Evolutionary conservation across 768 basidiomycete genomes (phyloP).

Genomic region (Jaapia argillacea): DNA sequence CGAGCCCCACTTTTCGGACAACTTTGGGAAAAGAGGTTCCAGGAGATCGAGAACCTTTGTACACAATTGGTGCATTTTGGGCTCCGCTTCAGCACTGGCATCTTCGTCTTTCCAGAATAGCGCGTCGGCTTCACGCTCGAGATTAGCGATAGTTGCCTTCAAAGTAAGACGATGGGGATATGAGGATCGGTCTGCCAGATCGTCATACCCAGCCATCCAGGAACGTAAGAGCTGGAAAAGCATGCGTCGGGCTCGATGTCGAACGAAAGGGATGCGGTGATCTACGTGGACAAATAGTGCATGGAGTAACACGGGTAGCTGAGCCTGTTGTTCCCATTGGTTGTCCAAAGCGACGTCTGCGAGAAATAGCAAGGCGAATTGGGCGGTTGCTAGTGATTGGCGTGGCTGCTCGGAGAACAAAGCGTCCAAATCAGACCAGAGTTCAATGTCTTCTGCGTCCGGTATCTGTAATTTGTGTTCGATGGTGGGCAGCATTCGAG

Average conservation of each 20-base stretch:
- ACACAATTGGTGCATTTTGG: slow-evolving; percentile 63
- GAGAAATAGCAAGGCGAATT: slow-evolving; percentile 82
- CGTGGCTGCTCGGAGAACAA: slow-evolving; percentile 66
- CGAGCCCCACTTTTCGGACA: slow-evolving; percentile 71
- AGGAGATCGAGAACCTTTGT: slow-evolving; percentile 57
- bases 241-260: slow-evolving; percentile 63
- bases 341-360: slow-evolving; percentile 68
- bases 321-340: slow-evolving; percentile 61
- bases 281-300: slow-evolving; percentile 77
- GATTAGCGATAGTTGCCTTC: slow-evolving; percentile 36
- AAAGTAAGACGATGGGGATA: slow-evolving; percentile 37
- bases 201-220: slow-evolving; percentile 72
- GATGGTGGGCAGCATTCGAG: slow-evolving; percentile 70
- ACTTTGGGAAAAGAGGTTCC: slow-evolving; percentile 55
- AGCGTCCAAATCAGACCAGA: slow-evolving; percentile 74
- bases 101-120: slow-evolving; percentile 73
- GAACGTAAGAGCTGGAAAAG: slow-evolving; percentile 78
- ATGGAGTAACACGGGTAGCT: slow-evolving; percentile 70
- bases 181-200: slow-evolving; percentile 48
- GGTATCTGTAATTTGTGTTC: slow-evolving; percentile 61
- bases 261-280: slow-evolving; percentile 60
- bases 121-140: slow-evolving; percentile 49
- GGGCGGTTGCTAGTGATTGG: slow-evolving; percentile 67
- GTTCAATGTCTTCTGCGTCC: slow-evolving; percentile 54
- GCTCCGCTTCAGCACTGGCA: slow-evolving; percentile 37